Conservation (phyloP, 441 rosid genomes). For the Erysimum cheiri region DNA sequence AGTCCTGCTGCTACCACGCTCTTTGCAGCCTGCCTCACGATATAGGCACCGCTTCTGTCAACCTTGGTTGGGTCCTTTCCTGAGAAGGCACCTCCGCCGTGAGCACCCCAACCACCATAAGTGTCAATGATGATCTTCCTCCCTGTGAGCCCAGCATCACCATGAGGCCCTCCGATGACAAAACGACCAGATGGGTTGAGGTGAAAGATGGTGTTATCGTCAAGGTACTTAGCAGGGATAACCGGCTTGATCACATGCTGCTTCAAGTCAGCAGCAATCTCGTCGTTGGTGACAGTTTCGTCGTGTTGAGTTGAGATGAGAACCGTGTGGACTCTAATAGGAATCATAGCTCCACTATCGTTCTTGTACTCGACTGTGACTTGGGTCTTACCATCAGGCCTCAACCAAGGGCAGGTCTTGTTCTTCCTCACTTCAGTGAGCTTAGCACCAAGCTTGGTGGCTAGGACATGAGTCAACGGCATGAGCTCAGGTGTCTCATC, state of each 20-base stretch:
- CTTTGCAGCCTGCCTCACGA: conserved; percentile 85
- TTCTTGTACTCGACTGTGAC: conserved; percentile 79
- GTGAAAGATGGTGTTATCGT: conserved; percentile 81
- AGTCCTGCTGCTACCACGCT: conserved; percentile 79
- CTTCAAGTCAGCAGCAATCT: conserved; percentile 76
- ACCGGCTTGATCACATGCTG: conserved; percentile 77
- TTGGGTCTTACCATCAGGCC: conserved; percentile 88
- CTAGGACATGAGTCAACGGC: conserved; percentile 81
- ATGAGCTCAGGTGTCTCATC: conserved; percentile 81
- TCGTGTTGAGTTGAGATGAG: conserved; percentile 87
- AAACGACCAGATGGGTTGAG: conserved; percentile 84
- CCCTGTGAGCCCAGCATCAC: conserved; percentile 88
- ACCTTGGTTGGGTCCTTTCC: conserved; percentile 79
- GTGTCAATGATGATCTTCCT: conserved; percentile 79
- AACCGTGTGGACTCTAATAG: conserved; percentile 73
- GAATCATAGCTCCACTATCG: conserved; percentile 75
- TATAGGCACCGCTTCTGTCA: conserved; percentile 80
- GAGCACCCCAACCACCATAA: conserved; percentile 83
- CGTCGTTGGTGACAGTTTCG: conserved; percentile 73
- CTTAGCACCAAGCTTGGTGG: conserved; percentile 84
- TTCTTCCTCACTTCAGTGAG: conserved; percentile 84
- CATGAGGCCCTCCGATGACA: conserved; percentile 87
- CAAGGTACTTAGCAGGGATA: conserved; percentile 70
- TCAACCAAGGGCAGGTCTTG: conserved; percentile 77
- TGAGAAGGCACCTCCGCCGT: conserved; percentile 77